phyloP scores from a whole-genome alignment of 2,329 filamentous ascomycete genomes.

The Neofusicoccum ribis region DNA sequence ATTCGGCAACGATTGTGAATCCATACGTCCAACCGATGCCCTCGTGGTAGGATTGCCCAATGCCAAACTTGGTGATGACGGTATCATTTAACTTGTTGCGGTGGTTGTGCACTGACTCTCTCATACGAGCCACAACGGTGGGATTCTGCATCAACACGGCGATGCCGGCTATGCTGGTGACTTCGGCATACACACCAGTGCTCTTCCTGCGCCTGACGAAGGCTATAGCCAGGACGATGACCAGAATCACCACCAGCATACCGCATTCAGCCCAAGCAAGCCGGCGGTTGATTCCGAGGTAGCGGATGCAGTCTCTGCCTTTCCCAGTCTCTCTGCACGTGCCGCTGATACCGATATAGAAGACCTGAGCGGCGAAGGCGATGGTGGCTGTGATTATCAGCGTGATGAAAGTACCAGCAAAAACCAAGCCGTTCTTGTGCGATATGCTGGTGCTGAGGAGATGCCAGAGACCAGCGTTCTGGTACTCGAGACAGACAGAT shows the following conservation, averaged over 20 bases:
- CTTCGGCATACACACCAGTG: background rate
- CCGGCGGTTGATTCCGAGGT: background rate
- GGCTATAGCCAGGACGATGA: background rate
- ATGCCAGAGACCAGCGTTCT: background rate
- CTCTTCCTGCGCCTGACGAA: background rate
- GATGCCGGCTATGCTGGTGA: background rate
- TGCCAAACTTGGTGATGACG: background rate
- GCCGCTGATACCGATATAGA: constrained; percentile 17
- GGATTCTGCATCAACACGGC: background rate
- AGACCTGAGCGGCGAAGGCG: constrained; percentile 14
- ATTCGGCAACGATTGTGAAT: background rate
- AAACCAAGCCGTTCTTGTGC: constrained; percentile 1
- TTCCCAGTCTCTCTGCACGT: background rate
- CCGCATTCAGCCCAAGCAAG: background rate
- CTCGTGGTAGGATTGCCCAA: background rate
- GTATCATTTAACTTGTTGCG: background rate
- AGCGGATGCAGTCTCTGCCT: background rate
- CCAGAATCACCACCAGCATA: background rate
- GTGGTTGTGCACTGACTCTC: background rate
- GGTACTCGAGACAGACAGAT: background rate
- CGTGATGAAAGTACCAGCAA: constrained; percentile 15
- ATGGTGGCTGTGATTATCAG: constrained; percentile 7
- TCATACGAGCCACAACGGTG: background rate
- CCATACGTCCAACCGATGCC: background rate
- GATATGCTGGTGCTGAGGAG: background rate